Base-by-base conservation (phyloP, 2,329 filamentous ascomycete species). In the Paecilomyces sp. region DNA sequence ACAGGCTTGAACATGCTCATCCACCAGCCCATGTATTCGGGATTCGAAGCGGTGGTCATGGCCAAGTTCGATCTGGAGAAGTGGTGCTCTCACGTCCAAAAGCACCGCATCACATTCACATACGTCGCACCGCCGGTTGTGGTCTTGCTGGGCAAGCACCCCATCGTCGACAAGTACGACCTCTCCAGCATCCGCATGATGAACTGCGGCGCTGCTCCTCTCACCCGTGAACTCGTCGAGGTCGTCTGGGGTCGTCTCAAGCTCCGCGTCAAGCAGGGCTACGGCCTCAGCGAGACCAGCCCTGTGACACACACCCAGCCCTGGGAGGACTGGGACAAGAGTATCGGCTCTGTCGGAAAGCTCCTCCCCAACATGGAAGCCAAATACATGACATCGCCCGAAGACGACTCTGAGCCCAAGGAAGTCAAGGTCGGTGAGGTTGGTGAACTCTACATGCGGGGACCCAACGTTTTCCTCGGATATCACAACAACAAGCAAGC, bases 71-170 rank as follows among this genome's bases (percentile, higher is more conserved):
- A 95, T 60, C 80, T 97, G 6, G 87, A 91, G 66, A 83, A 84
- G 60, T 92, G 90, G 73, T 96, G 92, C 76, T 73, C 81, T 12
- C 82, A 90, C 59, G 86, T 97, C 22, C 88, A 96, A 71, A 81
- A 89, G 28, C 82, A 90, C 70, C 82, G 81, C 22, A 83, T 95
- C 66, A 94, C 89, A 1, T 92, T 90, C 71, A 80, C 84, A 53
- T 96, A 93, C 71, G 83, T 96, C 11, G 91, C 92, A 0, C 92
- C 92, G 0, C 92, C 93, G 0, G 86, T 97, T 6, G 83, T 96
- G 1, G 82, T 97, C 8, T 82, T 88, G 0, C 83, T 97, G 1
- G 85, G 88, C 64, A 96, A 96, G 73, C 84, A 90, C 66, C 91
- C 92, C 0, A 70, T 86, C 2, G 87, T 96, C 7, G 83, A 84